Evolutionary conservation across 805 yeast genomes (phyloP).

Genomic region (Hanseniaspora jakobsenii): DNA sequence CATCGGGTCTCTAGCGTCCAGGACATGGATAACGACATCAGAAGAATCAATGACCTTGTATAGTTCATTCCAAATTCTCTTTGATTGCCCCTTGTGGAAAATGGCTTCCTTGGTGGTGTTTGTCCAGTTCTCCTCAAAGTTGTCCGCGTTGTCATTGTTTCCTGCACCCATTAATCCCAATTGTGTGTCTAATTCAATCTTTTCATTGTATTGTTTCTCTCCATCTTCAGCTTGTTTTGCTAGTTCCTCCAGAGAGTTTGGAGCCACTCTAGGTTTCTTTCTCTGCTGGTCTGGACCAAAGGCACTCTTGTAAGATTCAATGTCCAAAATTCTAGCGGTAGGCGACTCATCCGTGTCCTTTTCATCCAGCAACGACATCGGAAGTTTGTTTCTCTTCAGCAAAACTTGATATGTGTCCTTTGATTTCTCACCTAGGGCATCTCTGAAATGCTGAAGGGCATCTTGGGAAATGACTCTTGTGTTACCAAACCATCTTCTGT

Average conservation of each 20-base stretch:
- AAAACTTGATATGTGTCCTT: slow-evolving; percentile 77
- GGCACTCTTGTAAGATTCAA: slow-evolving; percentile 67
- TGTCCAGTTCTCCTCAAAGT: slow-evolving; percentile 63
- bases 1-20: slow-evolving; percentile 94
- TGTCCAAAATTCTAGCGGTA: slow-evolving; percentile 67
- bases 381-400: slow-evolving; percentile 77
- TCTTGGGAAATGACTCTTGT: slow-evolving; percentile 96
- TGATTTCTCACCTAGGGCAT: slow-evolving; percentile 78
- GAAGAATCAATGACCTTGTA: slow-evolving; percentile 96
- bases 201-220: slow-evolving; percentile 53
- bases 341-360: slow-evolving; percentile 68
- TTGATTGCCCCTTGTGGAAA: slow-evolving; percentile 93
- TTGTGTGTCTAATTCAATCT: slow-evolving; percentile 60
- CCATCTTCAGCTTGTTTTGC: slow-evolving; percentile 48
- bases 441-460: slow-evolving; percentile 86
- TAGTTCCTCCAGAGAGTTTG: slow-evolving; percentile 68
- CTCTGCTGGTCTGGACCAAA: slow-evolving; percentile 95
- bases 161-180: slow-evolving; percentile 76
- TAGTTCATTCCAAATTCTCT: slow-evolving; percentile 95
- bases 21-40: slow-evolving; percentile 89
- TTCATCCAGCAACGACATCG: slow-evolving; percentile 90
- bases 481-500: slow-evolving; percentile 94
- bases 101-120: slow-evolving; percentile 90
- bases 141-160: slow-evolving; percentile 40
- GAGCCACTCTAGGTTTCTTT: slow-evolving; percentile 73